Percentiles rank a stretch among this genome's conserved stretches.
phyloP scores from a whole-genome alignment of 306 rosid genomes.

The Fragaria nilgerrensis region DNA sequence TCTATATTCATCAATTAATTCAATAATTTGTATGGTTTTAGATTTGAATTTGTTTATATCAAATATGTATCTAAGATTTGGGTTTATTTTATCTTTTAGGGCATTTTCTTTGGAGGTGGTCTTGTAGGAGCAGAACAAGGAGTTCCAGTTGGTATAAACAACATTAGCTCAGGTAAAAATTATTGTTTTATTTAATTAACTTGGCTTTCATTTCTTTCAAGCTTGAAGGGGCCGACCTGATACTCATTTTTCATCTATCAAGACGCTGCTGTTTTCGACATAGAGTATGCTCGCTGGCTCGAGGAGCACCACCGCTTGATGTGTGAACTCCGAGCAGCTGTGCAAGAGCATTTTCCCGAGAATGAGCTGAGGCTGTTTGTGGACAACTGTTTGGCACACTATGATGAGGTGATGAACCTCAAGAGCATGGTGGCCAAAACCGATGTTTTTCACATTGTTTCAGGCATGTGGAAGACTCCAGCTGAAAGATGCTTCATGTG shows the following conservation, averaged over 20 bases:
- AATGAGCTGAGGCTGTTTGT: slow-evolving; percentile 73
- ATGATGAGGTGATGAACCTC: slow-evolving; percentile 61
- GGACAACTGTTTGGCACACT: slow-evolving; percentile 69
- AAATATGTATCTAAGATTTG: background rate
- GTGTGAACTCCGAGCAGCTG: slow-evolving; percentile 85
- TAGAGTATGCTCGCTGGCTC: slow-evolving; percentile 77
- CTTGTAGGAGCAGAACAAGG: slow-evolving; percentile 77
- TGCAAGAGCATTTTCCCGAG: slow-evolving; percentile 76
- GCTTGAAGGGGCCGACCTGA: background rate
- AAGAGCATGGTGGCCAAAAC: slow-evolving; percentile 70
- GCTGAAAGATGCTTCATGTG: slow-evolving; percentile 95
- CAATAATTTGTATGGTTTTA: background rate
- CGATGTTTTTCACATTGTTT: slow-evolving; percentile 77
- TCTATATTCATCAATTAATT: background rate
- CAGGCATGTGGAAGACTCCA: slow-evolving; percentile 95
- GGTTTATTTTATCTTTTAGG: slow-evolving; percentile 41
- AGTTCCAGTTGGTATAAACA: slow-evolving; percentile 51
- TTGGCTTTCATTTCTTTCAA: background rate
- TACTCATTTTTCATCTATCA: background rate
- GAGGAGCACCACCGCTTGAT: slow-evolving; percentile 81
- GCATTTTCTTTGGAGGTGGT: slow-evolving; percentile 64
- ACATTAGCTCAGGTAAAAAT: slow-evolving; percentile 59
- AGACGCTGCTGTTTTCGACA: slow-evolving; percentile 83
- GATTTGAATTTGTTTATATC: background rate
- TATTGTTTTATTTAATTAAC: background rate